Evolutionary conservation across 1,139 yeast genomes (phyloP).

Genomic region (Taphrina communis): DNA sequence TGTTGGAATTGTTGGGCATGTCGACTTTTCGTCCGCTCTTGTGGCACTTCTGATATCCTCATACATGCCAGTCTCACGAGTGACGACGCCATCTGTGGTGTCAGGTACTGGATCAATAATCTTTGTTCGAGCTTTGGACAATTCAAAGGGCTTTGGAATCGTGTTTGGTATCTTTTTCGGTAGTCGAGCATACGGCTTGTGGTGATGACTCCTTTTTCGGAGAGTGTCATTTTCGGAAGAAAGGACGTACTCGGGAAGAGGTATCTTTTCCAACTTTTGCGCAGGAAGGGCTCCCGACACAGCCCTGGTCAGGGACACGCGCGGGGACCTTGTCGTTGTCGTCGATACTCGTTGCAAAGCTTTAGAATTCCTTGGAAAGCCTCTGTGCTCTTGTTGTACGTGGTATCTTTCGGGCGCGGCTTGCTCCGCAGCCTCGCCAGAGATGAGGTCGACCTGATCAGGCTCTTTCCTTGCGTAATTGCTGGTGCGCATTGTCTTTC

Average conservation of each 20-base stretch:
- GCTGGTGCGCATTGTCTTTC: neutral
- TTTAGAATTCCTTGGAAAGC: neutral
- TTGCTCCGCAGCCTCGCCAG: neutral
- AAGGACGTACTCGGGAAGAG: slow-evolving; percentile 11
- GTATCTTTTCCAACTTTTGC: slow-evolving; percentile 13
- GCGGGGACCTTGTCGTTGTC: slow-evolving; percentile 13
- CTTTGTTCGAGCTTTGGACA: slow-evolving; percentile 6
- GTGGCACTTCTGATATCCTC: neutral
- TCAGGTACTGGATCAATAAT: neutral
- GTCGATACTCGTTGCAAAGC: neutral
- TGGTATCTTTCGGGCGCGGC: neutral
- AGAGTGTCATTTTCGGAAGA: slow-evolving; percentile 3
- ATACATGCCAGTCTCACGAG: neutral
- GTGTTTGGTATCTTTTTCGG: neutral
- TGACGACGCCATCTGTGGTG: neutral
- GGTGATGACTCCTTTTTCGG: neutral
- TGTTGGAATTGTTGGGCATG: neutral
- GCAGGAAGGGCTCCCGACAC: neutral
- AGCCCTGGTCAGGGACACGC: slow-evolving; percentile 8
- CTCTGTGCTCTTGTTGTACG: neutral
- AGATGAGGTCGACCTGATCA: neutral
- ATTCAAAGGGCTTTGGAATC: slow-evolving; percentile 14
- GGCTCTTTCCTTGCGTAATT: too few relatives aligned
- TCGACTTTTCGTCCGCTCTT: neutral
- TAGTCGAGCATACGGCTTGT: neutral